These are phyloP conservation scores for Mucuna pruriens DNA, from an alignment of 306 rosid species.

Conservation along the genomic window DNA sequence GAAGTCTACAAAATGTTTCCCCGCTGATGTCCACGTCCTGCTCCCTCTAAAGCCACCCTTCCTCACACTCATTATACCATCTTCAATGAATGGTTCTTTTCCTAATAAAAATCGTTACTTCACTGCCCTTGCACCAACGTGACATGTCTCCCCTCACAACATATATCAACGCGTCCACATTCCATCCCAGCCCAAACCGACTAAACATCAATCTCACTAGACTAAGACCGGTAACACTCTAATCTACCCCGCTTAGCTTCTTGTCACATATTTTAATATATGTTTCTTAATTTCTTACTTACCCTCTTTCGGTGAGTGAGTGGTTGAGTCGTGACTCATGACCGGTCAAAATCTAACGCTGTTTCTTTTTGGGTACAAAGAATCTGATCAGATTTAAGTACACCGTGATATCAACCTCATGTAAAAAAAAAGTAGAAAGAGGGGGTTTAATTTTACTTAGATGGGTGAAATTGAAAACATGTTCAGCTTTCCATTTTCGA, in stretches of 20 bases:
- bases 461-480: slow-evolving; percentile 18
- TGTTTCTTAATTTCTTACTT: too few relatives aligned
- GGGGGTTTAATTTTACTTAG: not conserved
- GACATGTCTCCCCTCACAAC: slow-evolving; percentile 39
- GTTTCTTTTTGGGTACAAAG: slow-evolving; percentile 28
- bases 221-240: not conserved
- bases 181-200: slow-evolving; percentile 21
- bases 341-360: slow-evolving; percentile 39
- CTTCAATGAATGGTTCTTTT: slow-evolving; percentile 29
- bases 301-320: too few relatives aligned
- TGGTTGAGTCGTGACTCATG: slow-evolving; percentile 16
- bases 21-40: slow-evolving; percentile 30
- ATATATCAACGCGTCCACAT: slow-evolving; percentile 4
- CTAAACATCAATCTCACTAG: slow-evolving; percentile 10
- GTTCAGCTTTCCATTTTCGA: slow-evolving; percentile 9
- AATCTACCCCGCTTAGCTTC: not conserved
- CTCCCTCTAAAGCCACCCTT: slow-evolving; percentile 4
- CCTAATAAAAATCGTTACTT: slow-evolving; percentile 20
- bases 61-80: slow-evolving; percentile 15
- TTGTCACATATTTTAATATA: not conserved
- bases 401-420: slow-evolving; percentile 28
- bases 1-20: slow-evolving; percentile 37
- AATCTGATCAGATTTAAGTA: slow-evolving; percentile 44
- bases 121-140: slow-evolving; percentile 21
- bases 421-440: slow-evolving; percentile 22